Evolutionary conservation across 2,329 filamentous ascomycete genomes (phyloP).

Genomic region (Drechslerella coelobrocha): DNA sequence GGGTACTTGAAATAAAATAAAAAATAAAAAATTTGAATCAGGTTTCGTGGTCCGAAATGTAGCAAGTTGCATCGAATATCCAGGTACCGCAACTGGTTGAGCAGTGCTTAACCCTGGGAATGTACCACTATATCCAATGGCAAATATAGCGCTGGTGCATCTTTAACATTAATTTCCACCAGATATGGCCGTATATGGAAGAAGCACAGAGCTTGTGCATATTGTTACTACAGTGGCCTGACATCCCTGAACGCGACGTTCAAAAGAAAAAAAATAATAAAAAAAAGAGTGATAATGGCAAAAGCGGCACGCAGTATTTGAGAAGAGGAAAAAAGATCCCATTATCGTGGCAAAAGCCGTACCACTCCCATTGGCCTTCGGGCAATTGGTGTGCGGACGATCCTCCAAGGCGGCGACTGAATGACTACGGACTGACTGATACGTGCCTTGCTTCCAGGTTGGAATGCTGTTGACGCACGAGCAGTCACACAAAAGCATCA

Average conservation of each 20-base stretch:
- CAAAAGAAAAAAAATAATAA: slow-evolving; percentile 19
- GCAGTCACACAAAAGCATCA: neutral
- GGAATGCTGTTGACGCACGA: neutral
- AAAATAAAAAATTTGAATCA: neutral
- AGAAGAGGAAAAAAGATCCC: slow-evolving; percentile 5
- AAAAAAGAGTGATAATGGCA: neutral
- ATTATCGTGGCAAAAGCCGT: slow-evolving; percentile 23
- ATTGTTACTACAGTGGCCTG: slow-evolving; percentile 30
- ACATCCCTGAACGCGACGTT: neutral
- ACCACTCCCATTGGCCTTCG: slow-evolving; percentile 33
- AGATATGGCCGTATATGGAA: slow-evolving; percentile 25
- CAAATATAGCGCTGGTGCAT: slow-evolving; percentile 42
- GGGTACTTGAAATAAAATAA: neutral
- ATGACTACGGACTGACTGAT: neutral
- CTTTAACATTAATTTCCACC: slow-evolving; percentile 23
- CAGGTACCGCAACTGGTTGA: neutral
- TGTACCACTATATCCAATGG: slow-evolving; percentile 36
- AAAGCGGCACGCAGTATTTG: slow-evolving; percentile 41
- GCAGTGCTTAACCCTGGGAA: neutral
- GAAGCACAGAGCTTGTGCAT: slow-evolving; percentile 12
- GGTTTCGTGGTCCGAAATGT: neutral
- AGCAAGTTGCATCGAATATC: slow-evolving; percentile 1
- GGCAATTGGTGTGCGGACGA: neutral
- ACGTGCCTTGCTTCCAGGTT: too few relatives aligned
- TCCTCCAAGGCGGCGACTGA: neutral